Evolutionary conservation across 2,329 filamentous ascomycete genomes (phyloP), one percentile per base, ranked within the genome.

Genomic region (Neofusicoccum parvum): DNA sequence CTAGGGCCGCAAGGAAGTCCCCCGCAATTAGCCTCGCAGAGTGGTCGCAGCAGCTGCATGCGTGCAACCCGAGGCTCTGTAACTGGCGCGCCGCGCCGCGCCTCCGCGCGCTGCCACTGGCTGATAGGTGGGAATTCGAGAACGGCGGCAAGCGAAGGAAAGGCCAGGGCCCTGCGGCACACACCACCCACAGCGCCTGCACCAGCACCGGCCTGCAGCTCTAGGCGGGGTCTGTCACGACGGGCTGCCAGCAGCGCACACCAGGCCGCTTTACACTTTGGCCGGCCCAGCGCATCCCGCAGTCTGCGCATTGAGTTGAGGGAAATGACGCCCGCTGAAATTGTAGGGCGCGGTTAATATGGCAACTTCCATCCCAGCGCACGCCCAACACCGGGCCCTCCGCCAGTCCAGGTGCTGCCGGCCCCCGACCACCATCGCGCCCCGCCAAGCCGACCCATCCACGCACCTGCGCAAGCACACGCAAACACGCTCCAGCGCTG

Each of bases 1-100:
- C 54, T 46, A 59, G 39, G 54, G 54, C 23, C 23, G 54, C 54
- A 59, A 37, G 54, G 54, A n/a, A 46, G 54, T 59, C 54, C 54
- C 54, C 54, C 54, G 54, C 54, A 59, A 37, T 43, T 12, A 23
- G n/a, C 36, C 34, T 54, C n/a, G 50, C 50, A 34, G 50, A 36
- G 23, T 43, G 53, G 53, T 20, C 54, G 54, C 23, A 36, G 34
- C 14, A 12, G 39, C 54, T 59, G 54, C 54, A 46, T 59, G 54
- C 39, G 39, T 32, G 23, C 54, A 43, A 27, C 39, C 54, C 54
- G 54, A 59, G 54, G 54, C 54, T 59, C 54, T 59, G 54, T 59
- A 34, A 59, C 54, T 59, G 54, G 54, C 39, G 54, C 39, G 15
- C 39, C 39, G 54, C 54, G 39, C 39, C 54, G 54, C 23, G 54